phyloP scores from a whole-genome alignment of 2,329 filamentous ascomycete genomes.

The Aspergillus sp. region DNA sequence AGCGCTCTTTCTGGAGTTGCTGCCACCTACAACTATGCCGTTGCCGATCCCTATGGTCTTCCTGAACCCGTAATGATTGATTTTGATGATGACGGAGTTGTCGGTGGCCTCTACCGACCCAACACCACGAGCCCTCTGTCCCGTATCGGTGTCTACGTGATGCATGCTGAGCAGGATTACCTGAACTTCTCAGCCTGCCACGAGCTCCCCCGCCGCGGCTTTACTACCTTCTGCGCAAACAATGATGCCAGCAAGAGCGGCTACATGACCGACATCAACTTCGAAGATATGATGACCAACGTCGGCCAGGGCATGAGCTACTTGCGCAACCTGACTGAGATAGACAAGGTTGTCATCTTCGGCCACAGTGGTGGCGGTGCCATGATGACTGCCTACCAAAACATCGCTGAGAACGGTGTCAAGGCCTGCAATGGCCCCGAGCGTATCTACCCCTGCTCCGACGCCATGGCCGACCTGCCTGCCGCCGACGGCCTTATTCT shows the following conservation, averaged over 20 bases:
- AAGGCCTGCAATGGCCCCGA: not conserved
- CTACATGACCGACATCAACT: not conserved
- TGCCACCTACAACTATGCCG: not conserved
- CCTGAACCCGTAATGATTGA: not conserved
- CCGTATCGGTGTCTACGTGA: conserved; percentile 1
- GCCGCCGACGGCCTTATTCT: conserved; percentile 1
- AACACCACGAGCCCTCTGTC: not conserved
- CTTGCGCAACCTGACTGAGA: conserved; percentile 1
- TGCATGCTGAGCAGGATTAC: conserved; percentile 5
- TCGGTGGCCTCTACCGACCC: not conserved
- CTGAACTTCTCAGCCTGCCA: not conserved
- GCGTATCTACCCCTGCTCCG: not conserved
- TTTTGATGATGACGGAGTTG: not conserved
- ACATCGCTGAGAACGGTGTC: conserved; percentile 1
- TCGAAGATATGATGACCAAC: not conserved
- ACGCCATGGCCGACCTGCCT: not conserved
- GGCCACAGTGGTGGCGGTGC: conserved; percentile 1
- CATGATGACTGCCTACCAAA: conserved; percentile 3
- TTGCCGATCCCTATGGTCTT: not conserved
- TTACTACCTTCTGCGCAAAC: conserved; percentile 3
- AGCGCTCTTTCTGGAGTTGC: not conserved
- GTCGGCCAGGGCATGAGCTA: not conserved
- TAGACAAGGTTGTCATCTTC: not conserved
- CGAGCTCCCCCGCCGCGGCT: not conserved
- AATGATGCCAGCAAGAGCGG: not conserved